A percentile compares a stretch with the other conserved stretches of the same genome.
phyloP scores from a whole-genome alignment of 371 early-diverging fungal species.

The Apophysomyces trapeziformis region DNA sequence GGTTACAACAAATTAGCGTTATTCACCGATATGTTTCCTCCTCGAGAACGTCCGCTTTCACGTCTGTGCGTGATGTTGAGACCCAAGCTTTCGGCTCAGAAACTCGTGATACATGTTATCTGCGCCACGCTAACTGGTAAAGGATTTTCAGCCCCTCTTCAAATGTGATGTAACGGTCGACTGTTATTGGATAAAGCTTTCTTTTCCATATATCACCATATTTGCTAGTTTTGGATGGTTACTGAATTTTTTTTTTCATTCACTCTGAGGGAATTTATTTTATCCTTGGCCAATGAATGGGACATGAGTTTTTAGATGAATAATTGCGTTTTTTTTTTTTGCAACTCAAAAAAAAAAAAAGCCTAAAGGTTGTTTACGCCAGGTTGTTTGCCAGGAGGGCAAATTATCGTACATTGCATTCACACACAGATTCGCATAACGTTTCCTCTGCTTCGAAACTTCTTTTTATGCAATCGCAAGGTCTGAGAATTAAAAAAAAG shows the following conservation, averaged over 20 bases:
- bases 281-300: slow-evolving; percentile 4
- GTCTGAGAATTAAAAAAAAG: slow-evolving; percentile 6
- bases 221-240: neutral
- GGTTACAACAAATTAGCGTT: slow-evolving; percentile 8
- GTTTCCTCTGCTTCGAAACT: slow-evolving; percentile 4
- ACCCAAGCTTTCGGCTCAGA: slow-evolving; percentile 2
- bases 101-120: slow-evolving; percentile 6
- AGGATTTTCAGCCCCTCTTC: slow-evolving; percentile 1
- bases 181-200: neutral
- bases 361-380: neutral
- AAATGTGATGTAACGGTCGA: slow-evolving; percentile 3
- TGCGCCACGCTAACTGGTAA: slow-evolving; percentile 9
- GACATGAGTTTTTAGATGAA: neutral
- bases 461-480: neutral
- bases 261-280: neutral
- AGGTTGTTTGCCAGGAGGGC: neutral
- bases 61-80: neutral
- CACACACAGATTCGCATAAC: slow-evolving; percentile 9
- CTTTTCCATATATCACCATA: slow-evolving; percentile 2
- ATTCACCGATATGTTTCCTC: neutral
- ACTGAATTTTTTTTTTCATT: neutral
- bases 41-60: neutral
- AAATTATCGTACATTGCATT: neutral
- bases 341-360: neutral
- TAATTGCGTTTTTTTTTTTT: neutral